These are phyloP conservation scores for Penicillium steckii DNA, from an alignment of 495 filamentous ascomycete species.

Conservation along the genomic window DNA sequence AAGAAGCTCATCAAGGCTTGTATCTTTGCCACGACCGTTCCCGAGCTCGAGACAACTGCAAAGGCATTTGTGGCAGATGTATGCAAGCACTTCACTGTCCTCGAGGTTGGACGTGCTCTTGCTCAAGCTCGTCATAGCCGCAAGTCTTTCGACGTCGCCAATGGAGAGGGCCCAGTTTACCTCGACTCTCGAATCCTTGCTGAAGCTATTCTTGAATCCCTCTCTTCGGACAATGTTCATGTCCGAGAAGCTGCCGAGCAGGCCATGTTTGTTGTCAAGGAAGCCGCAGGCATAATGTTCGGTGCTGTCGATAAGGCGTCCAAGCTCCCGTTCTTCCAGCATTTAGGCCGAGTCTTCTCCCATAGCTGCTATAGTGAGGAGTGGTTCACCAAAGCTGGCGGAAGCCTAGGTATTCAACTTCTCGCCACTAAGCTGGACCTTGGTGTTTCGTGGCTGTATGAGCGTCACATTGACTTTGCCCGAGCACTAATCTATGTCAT, in stretches of 20 bases:
- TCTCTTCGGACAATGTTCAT: slow-evolving; percentile 75
- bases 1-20: slow-evolving; percentile 86
- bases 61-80: slow-evolving; percentile 72
- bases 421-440: slow-evolving; percentile 77
- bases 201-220: slow-evolving; percentile 81
- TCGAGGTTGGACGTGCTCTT: slow-evolving; percentile 84
- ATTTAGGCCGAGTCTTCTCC: slow-evolving; percentile 77
- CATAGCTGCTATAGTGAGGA: slow-evolving; percentile 96
- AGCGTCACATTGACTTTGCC: slow-evolving; percentile 79
- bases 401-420: slow-evolving; percentile 82
- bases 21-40: slow-evolving; percentile 80
- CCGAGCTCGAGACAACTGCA: slow-evolving; percentile 73
- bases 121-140: slow-evolving; percentile 68
- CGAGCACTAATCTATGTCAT: slow-evolving; percentile 90
- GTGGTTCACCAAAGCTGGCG: slow-evolving; percentile 95
- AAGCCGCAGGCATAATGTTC: slow-evolving; percentile 77
- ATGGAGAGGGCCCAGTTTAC: slow-evolving; percentile 82
- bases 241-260: slow-evolving; percentile 83
- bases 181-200: slow-evolving; percentile 84
- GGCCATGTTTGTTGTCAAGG: slow-evolving; percentile 71
- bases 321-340: slow-evolving; percentile 76
- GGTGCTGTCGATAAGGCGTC: slow-evolving; percentile 67
- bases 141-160: slow-evolving; percentile 75
- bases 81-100: slow-evolving; percentile 82
- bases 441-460: slow-evolving; percentile 77